A percentile compares a stretch with the other conserved stretches of the same genome.
phyloP scores from a whole-genome alignment of 1,284 basidiomycete genomes.

The Austroboletus niveus region DNA sequence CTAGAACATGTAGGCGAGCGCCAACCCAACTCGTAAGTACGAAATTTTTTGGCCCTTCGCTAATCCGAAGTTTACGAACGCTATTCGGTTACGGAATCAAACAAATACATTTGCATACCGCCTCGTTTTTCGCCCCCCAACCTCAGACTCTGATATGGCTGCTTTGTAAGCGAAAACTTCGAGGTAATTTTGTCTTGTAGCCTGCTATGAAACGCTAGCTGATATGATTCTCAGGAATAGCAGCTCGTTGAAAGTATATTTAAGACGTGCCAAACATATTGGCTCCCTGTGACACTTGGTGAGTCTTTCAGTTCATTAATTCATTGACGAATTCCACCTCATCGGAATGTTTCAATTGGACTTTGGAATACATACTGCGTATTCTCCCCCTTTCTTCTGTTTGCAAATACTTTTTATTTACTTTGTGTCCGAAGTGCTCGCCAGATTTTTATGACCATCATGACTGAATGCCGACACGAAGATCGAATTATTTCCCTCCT shows the following conservation, averaged over 20 bases:
- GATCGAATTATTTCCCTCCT: background rate
- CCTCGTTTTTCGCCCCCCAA: conserved; percentile 13
- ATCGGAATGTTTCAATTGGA: too few relatives aligned
- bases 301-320: background rate
- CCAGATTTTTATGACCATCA: conserved; percentile 21
- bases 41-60: background rate
- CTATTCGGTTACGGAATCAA: conserved; percentile 3
- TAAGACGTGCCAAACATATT: too few relatives aligned
- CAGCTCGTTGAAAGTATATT: too few relatives aligned
- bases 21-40: background rate
- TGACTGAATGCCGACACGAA: conserved; percentile 14
- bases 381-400: background rate
- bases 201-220: too few relatives aligned
- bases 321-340: too few relatives aligned
- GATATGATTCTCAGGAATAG: too few relatives aligned
- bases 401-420: conserved; percentile 1
- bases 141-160: conserved; percentile 8
- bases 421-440: background rate
- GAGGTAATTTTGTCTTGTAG: background rate
- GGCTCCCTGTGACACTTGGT: background rate
- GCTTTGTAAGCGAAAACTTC: conserved; percentile 7
- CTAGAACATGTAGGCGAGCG: too few relatives aligned
- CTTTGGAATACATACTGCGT: background rate
- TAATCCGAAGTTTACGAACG: conserved; percentile 9
- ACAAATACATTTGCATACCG: background rate